Base-by-base conservation (phyloP, 2,329 filamentous ascomycete genomes). In the Davidsoniella eucalypti region DNA sequence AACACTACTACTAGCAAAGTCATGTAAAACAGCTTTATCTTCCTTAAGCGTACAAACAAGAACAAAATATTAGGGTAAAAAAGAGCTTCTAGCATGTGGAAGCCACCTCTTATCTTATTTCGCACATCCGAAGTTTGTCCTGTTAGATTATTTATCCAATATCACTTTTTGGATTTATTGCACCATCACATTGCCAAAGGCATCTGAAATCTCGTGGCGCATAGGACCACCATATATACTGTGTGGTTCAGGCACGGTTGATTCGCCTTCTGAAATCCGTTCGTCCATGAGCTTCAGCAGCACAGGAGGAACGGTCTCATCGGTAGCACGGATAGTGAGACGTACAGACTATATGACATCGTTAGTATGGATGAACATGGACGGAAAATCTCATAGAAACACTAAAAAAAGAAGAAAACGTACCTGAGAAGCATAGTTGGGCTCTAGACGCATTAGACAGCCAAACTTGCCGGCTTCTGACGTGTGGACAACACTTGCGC, bases 391-490 rank as follows among this genome's bases (percentile, higher is more conserved):
- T 23, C 29, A 52, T 16, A 12, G 45, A 43, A 36, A 25, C 12
- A 37, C 21, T 8, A 10, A 4, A 33, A 38, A 21, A 41, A 37
- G 33, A n/a, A 26, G 9, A 38, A 17, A 42, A 67, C 81, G 69
- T 73, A 95, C 92, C 78, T 87, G 85, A 56, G 83, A 90, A 56
- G 77, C 75, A 61, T 88, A 90, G 67, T 98, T 98, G 54, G 92
- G 92, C 72, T 98, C 92, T 67, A 98, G 67, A 61, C 92, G 76
- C 71, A 98, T 68, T 61, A 98, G 69, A 68, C 92, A 96, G 29
- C 92, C 92, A 67, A 87, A 93, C 69, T 96, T 96, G 54, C 92
- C 88, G 9, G 78, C 81, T 57, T 84, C 80, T 49, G 74, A 81
- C 47, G 80, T 94, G 69, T 86, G 90, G 65, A 84, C 67, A 59